Evolutionary conservation across 1,284 basidiomycete genomes (phyloP).

Genomic region (Microbotryum lychnidis-dioicae): DNA sequence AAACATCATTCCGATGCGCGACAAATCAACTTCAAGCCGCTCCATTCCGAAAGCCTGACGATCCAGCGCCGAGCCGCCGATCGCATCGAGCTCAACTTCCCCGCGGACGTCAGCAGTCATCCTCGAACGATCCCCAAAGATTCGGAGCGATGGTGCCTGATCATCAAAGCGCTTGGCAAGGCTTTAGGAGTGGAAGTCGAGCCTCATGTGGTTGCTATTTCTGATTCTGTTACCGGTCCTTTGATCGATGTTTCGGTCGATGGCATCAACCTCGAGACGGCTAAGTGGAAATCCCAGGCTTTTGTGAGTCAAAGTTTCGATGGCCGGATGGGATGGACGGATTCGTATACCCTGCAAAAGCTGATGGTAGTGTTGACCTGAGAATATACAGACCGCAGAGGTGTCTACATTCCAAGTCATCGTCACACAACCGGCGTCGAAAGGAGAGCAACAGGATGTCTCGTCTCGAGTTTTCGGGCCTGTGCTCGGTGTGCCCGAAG

Average conservation of each 20-base stretch:
- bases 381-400: not conserved
- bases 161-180: not conserved
- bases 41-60: slow-evolving; percentile 24
- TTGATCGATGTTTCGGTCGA: slow-evolving; percentile 11
- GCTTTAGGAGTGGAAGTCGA: not conserved
- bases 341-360: no score
- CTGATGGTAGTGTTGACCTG: not conserved
- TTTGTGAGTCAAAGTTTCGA: slow-evolving; percentile 2
- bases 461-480: slow-evolving; percentile 52
- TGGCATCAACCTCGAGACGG: slow-evolving; percentile 4
- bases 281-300: not conserved
- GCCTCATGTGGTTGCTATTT: slow-evolving; percentile 4
- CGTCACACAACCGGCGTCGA: slow-evolving; percentile 12
- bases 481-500: slow-evolving; percentile 45
- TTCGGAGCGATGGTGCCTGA: not conserved
- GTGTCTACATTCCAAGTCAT: slow-evolving; percentile 2
- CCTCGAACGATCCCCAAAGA: slow-evolving; percentile 6
- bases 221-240: not conserved
- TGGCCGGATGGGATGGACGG: no score
- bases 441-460: slow-evolving; percentile 37
- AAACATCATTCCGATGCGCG: slow-evolving; percentile 31
- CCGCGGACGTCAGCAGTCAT: slow-evolving; percentile 29
- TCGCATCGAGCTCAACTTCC: slow-evolving; percentile 46
- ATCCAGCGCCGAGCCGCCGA: slow-evolving; percentile 32
- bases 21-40: slow-evolving; percentile 42